Evolutionary conservation across 2,329 filamentous ascomycete genomes (phyloP).

Genomic region (Aspergillus intermedius): DNA sequence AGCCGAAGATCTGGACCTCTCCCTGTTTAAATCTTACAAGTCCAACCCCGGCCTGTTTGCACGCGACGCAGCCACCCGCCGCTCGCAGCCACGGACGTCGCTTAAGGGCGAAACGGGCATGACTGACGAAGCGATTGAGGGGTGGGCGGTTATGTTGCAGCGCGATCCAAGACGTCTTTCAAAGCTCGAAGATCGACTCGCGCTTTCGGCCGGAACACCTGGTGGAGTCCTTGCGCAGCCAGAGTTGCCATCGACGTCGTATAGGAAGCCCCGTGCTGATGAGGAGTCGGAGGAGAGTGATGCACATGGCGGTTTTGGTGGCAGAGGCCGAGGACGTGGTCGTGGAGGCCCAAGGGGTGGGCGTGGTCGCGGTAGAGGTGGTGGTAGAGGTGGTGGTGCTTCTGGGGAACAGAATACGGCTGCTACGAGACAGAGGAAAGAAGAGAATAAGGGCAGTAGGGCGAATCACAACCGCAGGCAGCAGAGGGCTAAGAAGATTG

Average conservation of each 20-base stretch:
- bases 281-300: slow-evolving; percentile 47
- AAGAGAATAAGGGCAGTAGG: slow-evolving; percentile 70
- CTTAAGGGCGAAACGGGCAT: slow-evolving; percentile 73
- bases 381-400: slow-evolving; percentile 48
- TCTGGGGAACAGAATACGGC: slow-evolving; percentile 64
- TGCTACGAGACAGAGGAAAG: slow-evolving; percentile 65
- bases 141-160: slow-evolving; percentile 81
- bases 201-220: slow-evolving; percentile 53
- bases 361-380: slow-evolving; percentile 42
- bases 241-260: slow-evolving; percentile 60
- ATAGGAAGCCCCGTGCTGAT: slow-evolving; percentile 37
- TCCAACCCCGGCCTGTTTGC: slow-evolving; percentile 60
- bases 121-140: slow-evolving; percentile 91
- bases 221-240: slow-evolving; percentile 47
- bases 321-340: slow-evolving; percentile 38
- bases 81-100: slow-evolving; percentile 54
- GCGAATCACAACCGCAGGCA: slow-evolving; percentile 85
- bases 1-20: slow-evolving; percentile 52
- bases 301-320: slow-evolving; percentile 26
- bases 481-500: slow-evolving; percentile 56
- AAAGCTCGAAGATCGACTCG: slow-evolving; percentile 64
- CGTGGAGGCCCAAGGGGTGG: slow-evolving; percentile 45
- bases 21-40: slow-evolving; percentile 67
- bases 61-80: slow-evolving; percentile 63
- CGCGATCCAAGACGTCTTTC: slow-evolving; percentile 64